phyloP scores from a whole-genome alignment of 257 asterid species.

The Haberlea rhodopensis region DNA sequence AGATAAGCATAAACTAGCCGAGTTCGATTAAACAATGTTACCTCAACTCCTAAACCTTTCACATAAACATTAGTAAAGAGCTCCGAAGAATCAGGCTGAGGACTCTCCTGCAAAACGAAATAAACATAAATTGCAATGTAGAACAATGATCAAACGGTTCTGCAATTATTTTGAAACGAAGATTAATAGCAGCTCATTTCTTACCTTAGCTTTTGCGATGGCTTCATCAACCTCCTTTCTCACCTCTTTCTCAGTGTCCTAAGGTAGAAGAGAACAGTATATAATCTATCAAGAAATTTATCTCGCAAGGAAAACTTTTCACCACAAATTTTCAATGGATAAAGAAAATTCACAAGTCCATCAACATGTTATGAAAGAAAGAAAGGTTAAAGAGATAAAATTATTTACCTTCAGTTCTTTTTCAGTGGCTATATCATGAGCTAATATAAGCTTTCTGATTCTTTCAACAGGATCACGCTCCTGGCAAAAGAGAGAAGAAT shows the following conservation, averaged over 20 bases:
- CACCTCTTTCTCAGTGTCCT: conserved; percentile 86
- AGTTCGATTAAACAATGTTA: conserved; percentile 31
- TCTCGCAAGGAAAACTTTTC: conserved; percentile 4
- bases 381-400: conserved; percentile 14
- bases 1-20: conserved; percentile 5
- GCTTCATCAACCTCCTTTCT: conserved; percentile 93
- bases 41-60: conserved; percentile 88
- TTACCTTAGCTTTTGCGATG: conserved; percentile 95
- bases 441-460: conserved; percentile 71
- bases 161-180: conserved; percentile 17
- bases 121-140: conserved; percentile 16
- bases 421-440: conserved; percentile 79
- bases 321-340: not conserved
- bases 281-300: conserved; percentile 5
- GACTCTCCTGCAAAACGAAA: conserved; percentile 69
- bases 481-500: conserved; percentile 35
- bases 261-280: conserved; percentile 20
- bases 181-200: conserved; percentile 25
- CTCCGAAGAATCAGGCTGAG: conserved; percentile 91
- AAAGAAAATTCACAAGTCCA: conserved; percentile 8
- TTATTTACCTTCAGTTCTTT: conserved; percentile 78
- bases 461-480: conserved; percentile 98
- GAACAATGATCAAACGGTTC: conserved; percentile 7
- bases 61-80: conserved; percentile 79
- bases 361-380: not conserved